phyloP scores from a whole-genome alignment of 1,284 basidiomycete species.

The Apiotrichum brassicae region DNA sequence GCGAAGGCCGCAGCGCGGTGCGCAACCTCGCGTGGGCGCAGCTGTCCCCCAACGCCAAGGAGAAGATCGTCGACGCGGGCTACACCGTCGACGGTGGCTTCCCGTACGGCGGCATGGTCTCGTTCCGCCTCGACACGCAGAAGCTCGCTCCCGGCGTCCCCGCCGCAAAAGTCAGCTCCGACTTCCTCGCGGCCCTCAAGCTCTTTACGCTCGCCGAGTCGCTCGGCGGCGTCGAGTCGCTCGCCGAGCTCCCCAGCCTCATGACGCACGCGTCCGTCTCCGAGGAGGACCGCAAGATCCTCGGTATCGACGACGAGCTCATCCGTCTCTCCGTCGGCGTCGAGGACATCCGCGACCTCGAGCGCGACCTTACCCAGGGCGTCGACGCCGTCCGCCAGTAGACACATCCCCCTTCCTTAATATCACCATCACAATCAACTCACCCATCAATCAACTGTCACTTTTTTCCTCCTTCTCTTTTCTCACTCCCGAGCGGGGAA shows the following conservation, averaged over 20 bases:
- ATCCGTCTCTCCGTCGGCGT: slow-evolving; percentile 80
- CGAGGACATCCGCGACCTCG: slow-evolving; percentile 77
- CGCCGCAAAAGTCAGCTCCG: slow-evolving; percentile 21
- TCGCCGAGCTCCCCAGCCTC: slow-evolving; percentile 72
- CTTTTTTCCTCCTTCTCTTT: no score
- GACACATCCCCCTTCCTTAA: no score
- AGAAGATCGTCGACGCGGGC: slow-evolving; percentile 25
- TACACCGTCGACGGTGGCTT: slow-evolving; percentile 50
- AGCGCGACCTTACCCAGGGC: slow-evolving; percentile 67
- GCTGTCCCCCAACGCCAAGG: slow-evolving; percentile 10
- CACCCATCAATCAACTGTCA: background rate
- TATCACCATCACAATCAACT: background rate
- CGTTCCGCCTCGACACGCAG: slow-evolving; percentile 51
- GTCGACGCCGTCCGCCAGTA: slow-evolving; percentile 47
- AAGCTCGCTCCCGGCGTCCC: slow-evolving; percentile 2
- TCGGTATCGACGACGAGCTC: slow-evolving; percentile 77
- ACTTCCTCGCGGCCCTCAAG: slow-evolving; percentile 62
- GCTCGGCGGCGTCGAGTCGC: slow-evolving; percentile 83
- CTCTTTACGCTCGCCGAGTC: slow-evolving; percentile 84
- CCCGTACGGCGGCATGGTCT: slow-evolving; percentile 63
- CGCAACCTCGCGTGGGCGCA: slow-evolving; percentile 13
- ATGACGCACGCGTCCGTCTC: slow-evolving; percentile 57
- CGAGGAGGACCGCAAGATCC: slow-evolving; percentile 48
- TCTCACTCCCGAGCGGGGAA: background rate
- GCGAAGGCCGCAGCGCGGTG: slow-evolving; percentile 16